phyloP scores from a whole-genome alignment of 345 rosid genomes.

The Hibiscus mutabilis region DNA sequence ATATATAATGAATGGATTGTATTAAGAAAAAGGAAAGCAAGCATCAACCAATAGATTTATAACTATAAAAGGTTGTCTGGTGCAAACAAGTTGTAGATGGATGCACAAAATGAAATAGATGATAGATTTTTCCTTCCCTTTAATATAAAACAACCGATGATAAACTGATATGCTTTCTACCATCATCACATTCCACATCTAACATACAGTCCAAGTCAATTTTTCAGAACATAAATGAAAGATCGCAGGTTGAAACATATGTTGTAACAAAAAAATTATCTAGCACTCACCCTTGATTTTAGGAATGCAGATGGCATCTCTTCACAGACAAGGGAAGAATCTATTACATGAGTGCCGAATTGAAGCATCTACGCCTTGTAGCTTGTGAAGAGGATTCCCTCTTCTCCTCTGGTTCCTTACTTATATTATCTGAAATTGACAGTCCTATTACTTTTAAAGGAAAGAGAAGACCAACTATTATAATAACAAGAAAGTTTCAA shows the following conservation, averaged over 20 bases:
- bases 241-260: background rate
- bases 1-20: too few relatives aligned
- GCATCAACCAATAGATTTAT: background rate
- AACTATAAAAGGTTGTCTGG: background rate
- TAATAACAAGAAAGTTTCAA: background rate
- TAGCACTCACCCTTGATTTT: conserved; percentile 54
- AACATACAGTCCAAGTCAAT: background rate
- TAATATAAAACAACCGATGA: background rate
- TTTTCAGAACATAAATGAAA: background rate
- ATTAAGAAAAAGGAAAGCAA: background rate
- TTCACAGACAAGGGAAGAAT: conserved; percentile 48
- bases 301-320: conserved; percentile 61
- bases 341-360: conserved; percentile 49
- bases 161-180: background rate
- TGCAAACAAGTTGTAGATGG: background rate
- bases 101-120: background rate
- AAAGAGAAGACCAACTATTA: conserved; percentile 12
- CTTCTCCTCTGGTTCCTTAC: conserved; percentile 41
- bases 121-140: background rate
- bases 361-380: conserved; percentile 92
- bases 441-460: background rate
- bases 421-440: conserved; percentile 35
- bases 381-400: conserved; percentile 43
- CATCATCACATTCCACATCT: background rate
- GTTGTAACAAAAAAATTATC: background rate